These are phyloP conservation scores for Tetramitus jugosus DNA, from an alignment of 208 protist genomes.

Conservation along the genomic window DNA sequence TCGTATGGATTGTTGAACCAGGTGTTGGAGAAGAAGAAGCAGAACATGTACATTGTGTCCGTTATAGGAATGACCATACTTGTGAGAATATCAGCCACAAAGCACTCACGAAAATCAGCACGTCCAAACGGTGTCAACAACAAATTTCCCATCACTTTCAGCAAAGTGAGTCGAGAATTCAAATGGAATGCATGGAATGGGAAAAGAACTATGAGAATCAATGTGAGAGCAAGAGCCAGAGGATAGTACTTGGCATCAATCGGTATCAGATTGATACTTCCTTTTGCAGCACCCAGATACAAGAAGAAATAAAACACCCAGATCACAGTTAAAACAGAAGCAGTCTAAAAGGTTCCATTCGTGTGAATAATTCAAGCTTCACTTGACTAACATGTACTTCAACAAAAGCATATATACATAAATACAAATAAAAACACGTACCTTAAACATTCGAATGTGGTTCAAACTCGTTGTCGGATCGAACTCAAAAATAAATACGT, in stretches of 20 bases:
- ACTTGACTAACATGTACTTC: no score
- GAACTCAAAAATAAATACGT: conserved; percentile 19
- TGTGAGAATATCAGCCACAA: conserved; percentile 21
- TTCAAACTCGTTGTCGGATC: conserved; percentile 10
- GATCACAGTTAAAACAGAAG: conserved; percentile 13
- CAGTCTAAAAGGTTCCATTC: no score
- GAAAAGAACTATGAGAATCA: neutral
- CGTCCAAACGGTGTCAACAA: conserved; percentile 19
- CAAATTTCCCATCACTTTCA: neutral
- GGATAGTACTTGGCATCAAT: conserved; percentile 19
- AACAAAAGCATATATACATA: no score
- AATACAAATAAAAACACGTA: no score
- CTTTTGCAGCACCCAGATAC: conserved; percentile 8
- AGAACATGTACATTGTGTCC: conserved; percentile 22
- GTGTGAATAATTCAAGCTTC: no score
- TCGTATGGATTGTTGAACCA: conserved; percentile 15
- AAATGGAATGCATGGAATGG: conserved; percentile 14
- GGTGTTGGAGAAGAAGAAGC: conserved; percentile 1
- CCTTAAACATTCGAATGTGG: conserved; percentile 4
- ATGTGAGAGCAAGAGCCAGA: neutral
- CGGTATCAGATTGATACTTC: no score
- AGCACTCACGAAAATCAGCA: conserved; percentile 12
- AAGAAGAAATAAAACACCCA: conserved; percentile 19
- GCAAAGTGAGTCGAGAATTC: conserved; percentile 1
- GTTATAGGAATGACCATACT: conserved; percentile 27